Evolutionary conservation across 1,284 basidiomycete species (phyloP).

Genomic region (Trametes polyzona): DNA sequence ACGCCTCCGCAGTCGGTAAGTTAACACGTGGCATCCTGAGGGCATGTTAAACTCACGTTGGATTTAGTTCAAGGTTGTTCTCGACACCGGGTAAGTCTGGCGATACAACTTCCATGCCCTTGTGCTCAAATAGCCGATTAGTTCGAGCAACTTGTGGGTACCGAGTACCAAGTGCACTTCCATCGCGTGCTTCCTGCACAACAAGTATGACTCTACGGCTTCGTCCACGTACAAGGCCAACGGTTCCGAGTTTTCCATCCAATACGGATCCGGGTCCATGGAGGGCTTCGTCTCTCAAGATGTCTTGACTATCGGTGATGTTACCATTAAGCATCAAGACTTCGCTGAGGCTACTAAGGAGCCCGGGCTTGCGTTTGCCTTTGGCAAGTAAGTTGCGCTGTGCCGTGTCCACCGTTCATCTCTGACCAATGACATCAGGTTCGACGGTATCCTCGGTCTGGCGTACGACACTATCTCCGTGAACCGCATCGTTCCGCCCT

Average conservation of each 20-base stretch:
- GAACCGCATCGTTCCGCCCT: slow-evolving; percentile 92
- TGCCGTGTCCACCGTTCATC: background rate
- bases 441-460: slow-evolving; percentile 96
- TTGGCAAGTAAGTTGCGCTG: slow-evolving; percentile 75
- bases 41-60: slow-evolving; percentile 4
- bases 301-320: slow-evolving; percentile 81
- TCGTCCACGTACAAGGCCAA: slow-evolving; percentile 94
- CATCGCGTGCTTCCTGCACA: slow-evolving; percentile 97
- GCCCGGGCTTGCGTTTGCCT: slow-evolving; percentile 97
- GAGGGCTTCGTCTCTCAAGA: slow-evolving; percentile 96
- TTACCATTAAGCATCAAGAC: slow-evolving; percentile 78
- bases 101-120: too few relatives aligned
- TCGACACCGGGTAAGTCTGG: slow-evolving; percentile 74
- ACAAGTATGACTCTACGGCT: slow-evolving; percentile 87
- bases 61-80: slow-evolving; percentile 79
- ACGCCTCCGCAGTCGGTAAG: slow-evolving; percentile 76
- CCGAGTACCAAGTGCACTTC: slow-evolving; percentile 89
- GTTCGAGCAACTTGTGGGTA: slow-evolving; percentile 93
- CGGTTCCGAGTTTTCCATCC: slow-evolving; percentile 90
- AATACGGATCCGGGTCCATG: slow-evolving; percentile 97
- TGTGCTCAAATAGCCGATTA: slow-evolving; percentile 37
- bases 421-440: slow-evolving; percentile 50
- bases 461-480: slow-evolving; percentile 97
- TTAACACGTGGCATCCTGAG: slow-evolving; percentile 23
- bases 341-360: slow-evolving; percentile 98